Evolutionary conservation across 148 eudicot species (phyloP).

Genomic region (Fallopia convolvulus): DNA sequence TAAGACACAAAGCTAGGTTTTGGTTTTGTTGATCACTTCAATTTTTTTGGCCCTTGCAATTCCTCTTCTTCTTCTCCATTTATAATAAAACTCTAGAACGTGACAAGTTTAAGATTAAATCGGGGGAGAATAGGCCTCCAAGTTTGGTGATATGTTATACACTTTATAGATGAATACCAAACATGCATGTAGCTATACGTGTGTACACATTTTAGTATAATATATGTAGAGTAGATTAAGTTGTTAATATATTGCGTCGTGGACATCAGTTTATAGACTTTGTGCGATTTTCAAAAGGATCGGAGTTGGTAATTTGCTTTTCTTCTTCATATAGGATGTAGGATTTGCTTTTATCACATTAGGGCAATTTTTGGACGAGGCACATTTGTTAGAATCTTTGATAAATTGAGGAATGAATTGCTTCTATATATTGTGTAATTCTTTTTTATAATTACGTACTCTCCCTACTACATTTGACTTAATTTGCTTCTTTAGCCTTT

Average conservation of each 20-base stretch:
- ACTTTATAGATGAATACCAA: slow-evolving; percentile 1
- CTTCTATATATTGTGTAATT: neutral
- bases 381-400: neutral
- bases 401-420: too few relatives aligned
- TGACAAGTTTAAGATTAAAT: neutral
- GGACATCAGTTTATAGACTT: neutral
- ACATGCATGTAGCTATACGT: neutral
- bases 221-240: neutral
- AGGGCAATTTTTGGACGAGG: neutral
- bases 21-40: neutral
- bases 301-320: neutral
- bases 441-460: neutral
- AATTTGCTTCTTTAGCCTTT: neutral
- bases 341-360: neutral
- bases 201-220: neutral
- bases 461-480: slow-evolving; percentile 2
- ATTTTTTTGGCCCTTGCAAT: neutral
- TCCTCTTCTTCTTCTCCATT: neutral
- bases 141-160: slow-evolving; percentile 1
- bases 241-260: neutral
- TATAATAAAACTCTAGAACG: neutral
- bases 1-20: neutral
- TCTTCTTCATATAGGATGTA: slow-evolving; percentile 4
- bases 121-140: neutral
- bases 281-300: neutral